phyloP scores from a whole-genome alignment of 1,139 yeast species.

The Candida albicans region DNA sequence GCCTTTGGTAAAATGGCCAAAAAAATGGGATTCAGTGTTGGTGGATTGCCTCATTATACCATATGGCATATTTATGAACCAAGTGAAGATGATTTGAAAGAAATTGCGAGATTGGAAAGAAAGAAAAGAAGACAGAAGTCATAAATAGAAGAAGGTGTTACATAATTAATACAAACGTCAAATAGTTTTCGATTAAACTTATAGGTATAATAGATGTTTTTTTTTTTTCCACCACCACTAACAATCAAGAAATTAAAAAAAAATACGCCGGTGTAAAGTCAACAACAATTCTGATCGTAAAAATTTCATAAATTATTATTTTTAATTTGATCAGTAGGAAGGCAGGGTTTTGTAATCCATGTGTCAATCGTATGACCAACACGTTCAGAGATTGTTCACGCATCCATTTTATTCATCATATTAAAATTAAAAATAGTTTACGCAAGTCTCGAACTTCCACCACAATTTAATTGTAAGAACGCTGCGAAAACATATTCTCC shows the following conservation, averaged over 20 bases:
- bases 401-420: slow-evolving; percentile 52
- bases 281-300: too few species aligned
- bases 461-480: neutral
- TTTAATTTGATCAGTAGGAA: slow-evolving; percentile 44
- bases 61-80: slow-evolving; percentile 89
- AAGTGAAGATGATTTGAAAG: slow-evolving; percentile 83
- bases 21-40: slow-evolving; percentile 75
- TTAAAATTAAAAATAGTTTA: slow-evolving; percentile 13
- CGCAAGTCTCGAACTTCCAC: neutral
- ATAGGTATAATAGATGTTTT: slow-evolving; percentile 7
- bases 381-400: slow-evolving; percentile 54
- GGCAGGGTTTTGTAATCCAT: slow-evolving; percentile 53
- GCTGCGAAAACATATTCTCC: neutral
- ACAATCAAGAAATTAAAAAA: neutral
- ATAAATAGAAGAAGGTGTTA: neutral
- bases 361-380: slow-evolving; percentile 34
- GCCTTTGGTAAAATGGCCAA: slow-evolving; percentile 89
- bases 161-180: neutral
- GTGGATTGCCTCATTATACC: slow-evolving; percentile 87
- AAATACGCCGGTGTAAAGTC: neutral
- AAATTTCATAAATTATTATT: too few species aligned
- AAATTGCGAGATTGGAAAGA: slow-evolving; percentile 71
- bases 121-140: slow-evolving; percentile 52
- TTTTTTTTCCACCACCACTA: neutral
- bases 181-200: neutral